phyloP scores from a whole-genome alignment of 257 asterid genomes.

The Solanum ossicruentum region DNA sequence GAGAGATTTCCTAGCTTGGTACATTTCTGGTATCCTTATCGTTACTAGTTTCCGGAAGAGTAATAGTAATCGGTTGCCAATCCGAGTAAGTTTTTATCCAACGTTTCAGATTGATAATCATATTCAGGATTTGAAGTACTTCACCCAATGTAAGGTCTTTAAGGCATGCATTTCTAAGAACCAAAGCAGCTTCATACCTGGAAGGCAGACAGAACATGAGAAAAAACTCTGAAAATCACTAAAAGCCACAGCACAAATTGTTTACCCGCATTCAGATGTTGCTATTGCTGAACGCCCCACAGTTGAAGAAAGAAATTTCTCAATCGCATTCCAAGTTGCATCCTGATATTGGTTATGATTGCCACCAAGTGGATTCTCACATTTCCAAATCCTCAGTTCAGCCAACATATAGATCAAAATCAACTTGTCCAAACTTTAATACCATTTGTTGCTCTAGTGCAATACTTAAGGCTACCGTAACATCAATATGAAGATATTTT shows the following conservation, averaged over 20 bases:
- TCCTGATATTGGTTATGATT: slow-evolving; percentile 10
- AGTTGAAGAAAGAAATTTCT: slow-evolving; percentile 26
- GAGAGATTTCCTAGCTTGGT: not conserved
- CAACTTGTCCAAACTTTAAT: slow-evolving; percentile 13
- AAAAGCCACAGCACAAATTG: not conserved
- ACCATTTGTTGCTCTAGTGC: slow-evolving; percentile 29
- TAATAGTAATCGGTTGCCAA: slow-evolving; percentile 32
- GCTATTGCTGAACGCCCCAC: slow-evolving; percentile 23
- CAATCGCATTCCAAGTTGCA: slow-evolving; percentile 25
- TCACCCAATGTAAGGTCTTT: slow-evolving; percentile 33
- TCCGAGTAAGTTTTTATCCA: slow-evolving; percentile 27
- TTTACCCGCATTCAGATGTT: slow-evolving; percentile 44
- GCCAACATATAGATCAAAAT: slow-evolving; percentile 25
- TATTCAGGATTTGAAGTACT: slow-evolving; percentile 32
- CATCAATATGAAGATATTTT: slow-evolving; percentile 22
- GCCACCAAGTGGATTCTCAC: slow-evolving; percentile 34
- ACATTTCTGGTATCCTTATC: not conserved
- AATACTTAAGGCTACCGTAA: slow-evolving; percentile 24
- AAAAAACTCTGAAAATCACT: not conserved
- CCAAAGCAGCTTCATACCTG: slow-evolving; percentile 47
- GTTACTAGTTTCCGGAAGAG: slow-evolving; percentile 11
- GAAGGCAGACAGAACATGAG: not conserved
- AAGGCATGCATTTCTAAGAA: slow-evolving; percentile 35
- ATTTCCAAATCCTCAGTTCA: slow-evolving; percentile 30
- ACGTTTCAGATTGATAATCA: slow-evolving; percentile 20